Conservation (phyloP, 352 stramenopile genomes). For the Phytophthora fragariaefolia region DNA sequence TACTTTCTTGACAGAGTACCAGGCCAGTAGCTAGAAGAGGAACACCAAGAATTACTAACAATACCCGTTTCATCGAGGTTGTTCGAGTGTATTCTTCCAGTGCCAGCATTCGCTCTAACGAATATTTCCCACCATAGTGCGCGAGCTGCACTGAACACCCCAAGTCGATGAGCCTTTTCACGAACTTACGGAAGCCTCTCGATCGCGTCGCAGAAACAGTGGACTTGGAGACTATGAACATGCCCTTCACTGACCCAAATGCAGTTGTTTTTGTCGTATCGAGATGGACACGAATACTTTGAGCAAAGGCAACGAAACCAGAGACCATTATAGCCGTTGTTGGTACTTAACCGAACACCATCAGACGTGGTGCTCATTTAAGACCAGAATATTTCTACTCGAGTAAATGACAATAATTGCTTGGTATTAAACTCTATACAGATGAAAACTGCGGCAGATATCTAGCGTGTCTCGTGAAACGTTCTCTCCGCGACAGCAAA, state of each 20-base stretch:
- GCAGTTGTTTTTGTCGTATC: too few species aligned
- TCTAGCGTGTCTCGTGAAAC: constrained; percentile 26
- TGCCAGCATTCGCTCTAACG: constrained; percentile 30
- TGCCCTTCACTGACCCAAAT: neutral
- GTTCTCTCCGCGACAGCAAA: constrained; percentile 7
- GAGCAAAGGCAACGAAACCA: too few species aligned
- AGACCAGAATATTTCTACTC: too few species aligned
- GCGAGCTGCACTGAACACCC: constrained; percentile 18
- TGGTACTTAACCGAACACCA: too few species aligned
- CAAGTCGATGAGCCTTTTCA: neutral
- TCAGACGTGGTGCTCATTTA: too few species aligned
- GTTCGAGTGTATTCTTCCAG: constrained; percentile 31
- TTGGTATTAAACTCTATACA: neutral
- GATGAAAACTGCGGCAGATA: neutral
- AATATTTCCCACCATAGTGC: constrained; percentile 34
- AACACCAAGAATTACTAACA: constrained; percentile 15
- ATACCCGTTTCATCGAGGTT: constrained; percentile 13
- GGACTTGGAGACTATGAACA: neutral
- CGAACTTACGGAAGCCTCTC: neutral
- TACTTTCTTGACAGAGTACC: constrained; percentile 26
- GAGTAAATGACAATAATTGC: too few species aligned
- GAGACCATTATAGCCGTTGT: too few species aligned
- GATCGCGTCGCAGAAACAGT: neutral
- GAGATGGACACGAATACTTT: too few species aligned
- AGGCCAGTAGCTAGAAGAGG: constrained; percentile 19